Evolutionary conservation across 2,329 filamentous ascomycete species (phyloP), one percentile per base, ranked within the genome.

Genomic region (Epichloe uncinata): DNA sequence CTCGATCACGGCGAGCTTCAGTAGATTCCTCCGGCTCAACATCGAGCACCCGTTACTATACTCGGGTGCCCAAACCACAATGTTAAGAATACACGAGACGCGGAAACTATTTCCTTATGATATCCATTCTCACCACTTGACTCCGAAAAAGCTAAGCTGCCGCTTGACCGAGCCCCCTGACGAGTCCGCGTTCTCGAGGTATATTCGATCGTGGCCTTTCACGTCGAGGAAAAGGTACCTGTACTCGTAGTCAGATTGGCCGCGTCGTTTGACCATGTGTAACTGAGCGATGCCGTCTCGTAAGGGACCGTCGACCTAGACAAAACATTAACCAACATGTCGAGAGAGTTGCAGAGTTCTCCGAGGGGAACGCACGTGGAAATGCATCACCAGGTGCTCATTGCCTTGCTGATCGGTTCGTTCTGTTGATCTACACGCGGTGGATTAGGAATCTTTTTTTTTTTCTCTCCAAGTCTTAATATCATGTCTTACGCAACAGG

Each of bases 301-400:
- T 35, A 78, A 70, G 2, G 86, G 83, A 0, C 91, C 91, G 62
- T 90, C 82, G 38, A 95, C 82, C 78, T 86, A 30, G 12, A 20
- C 20, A 16, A 36, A 30, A 42, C 9, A 36, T n/a, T 22, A 35
- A n/a, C 5, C 22, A 15, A 4, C 5, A 16, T 7, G 16, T 18
- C 22, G 18, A 41, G 9, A 30, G 8, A 30, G 26, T 11, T 11
- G 8, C 9, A 30, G 8, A 30, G 1, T 30, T 38, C 12, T 33
- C 3, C 30, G 35, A 37, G 22, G 3, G 13, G 1, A 44, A 64
- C 79, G 58, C 68, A 86, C 84, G 63, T 93, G 81, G 65, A 96
- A 96, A 57, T 88, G 82, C 77, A 96, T 88, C 55, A 80, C 70
- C 54, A 96, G 65, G 64, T 96, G 89, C 54, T 94, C 83, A 18